Evolutionary conservation across 1,139 yeast species (phyloP).

Genomic region (Debaryomyces psychrophilus): DNA sequence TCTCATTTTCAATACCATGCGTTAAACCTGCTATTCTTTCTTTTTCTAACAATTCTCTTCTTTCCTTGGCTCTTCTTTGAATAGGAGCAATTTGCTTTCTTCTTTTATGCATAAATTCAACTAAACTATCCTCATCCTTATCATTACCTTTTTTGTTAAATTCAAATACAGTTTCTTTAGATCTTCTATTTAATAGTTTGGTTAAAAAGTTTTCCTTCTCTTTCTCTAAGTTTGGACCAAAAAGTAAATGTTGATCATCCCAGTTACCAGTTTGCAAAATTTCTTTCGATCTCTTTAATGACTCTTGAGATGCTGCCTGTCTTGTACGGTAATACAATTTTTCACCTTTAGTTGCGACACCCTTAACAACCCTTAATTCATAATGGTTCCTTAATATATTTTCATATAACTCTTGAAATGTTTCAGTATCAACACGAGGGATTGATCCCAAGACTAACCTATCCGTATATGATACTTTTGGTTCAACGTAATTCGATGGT

Average conservation of each 20-base stretch:
- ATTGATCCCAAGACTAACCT: constrained; percentile 82
- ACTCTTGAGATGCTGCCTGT: constrained; percentile 82
- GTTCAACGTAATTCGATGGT: constrained; percentile 46
- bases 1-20: constrained; percentile 73
- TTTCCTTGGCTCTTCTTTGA: constrained; percentile 75
- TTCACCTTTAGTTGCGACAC: constrained; percentile 86
- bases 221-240: constrained; percentile 71
- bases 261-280: constrained; percentile 71
- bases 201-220: constrained; percentile 77
- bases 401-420: constrained; percentile 71
- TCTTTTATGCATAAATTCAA: constrained; percentile 83
- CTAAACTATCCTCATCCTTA: constrained; percentile 65
- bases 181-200: constrained; percentile 64
- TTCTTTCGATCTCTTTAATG: constrained; percentile 83
- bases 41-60: constrained; percentile 66
- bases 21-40: constrained; percentile 78
- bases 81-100: constrained; percentile 87
- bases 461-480: constrained; percentile 70
- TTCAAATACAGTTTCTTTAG: constrained; percentile 93
- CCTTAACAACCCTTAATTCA: constrained; percentile 66
- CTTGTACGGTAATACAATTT: constrained; percentile 83
- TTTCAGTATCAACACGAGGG: constrained; percentile 75
- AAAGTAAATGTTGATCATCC: constrained; percentile 84
- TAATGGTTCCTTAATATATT: constrained; percentile 64
- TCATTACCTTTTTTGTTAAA: constrained; percentile 58